Evolutionary conservation across 805 yeast species (phyloP).

Genomic region (Lipomyces orientalis): DNA sequence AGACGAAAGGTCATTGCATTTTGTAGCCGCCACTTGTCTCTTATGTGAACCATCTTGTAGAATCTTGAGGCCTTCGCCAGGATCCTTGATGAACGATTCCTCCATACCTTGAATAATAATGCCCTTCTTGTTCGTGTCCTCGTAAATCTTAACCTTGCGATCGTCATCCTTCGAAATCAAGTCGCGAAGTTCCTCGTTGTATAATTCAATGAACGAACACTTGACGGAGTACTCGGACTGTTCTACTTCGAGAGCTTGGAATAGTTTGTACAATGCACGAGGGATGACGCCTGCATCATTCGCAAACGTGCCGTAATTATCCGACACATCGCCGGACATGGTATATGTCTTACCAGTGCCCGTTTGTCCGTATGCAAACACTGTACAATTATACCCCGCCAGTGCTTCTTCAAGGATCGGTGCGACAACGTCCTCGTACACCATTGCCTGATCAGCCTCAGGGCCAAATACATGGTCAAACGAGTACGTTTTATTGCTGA

Average conservation of each 20-base stretch:
- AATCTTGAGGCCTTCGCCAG: slow-evolving; percentile 57
- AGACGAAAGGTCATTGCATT: slow-evolving; percentile 75
- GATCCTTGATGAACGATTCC: slow-evolving; percentile 56
- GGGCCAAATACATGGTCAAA: slow-evolving; percentile 87
- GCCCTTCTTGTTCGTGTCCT: slow-evolving; percentile 53
- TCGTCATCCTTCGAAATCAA: slow-evolving; percentile 55
- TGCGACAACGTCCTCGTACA: slow-evolving; percentile 71
- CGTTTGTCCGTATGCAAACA: slow-evolving; percentile 79
- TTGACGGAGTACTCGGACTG: slow-evolving; percentile 68
- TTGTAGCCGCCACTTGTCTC: slow-evolving; percentile 78
- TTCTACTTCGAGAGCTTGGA: slow-evolving; percentile 52
- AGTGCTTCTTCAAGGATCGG: slow-evolving; percentile 70
- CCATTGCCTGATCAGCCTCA: slow-evolving; percentile 69
- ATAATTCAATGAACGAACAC: slow-evolving; percentile 81
- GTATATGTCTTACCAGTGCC: slow-evolving; percentile 73
- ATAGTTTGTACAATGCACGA: slow-evolving; percentile 60
- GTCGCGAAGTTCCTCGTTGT: slow-evolving; percentile 85
- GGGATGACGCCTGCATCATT: slow-evolving; percentile 70
- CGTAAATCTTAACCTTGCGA: slow-evolving; percentile 62
- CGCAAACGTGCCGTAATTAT: slow-evolving; percentile 35
- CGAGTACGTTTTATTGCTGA: slow-evolving; percentile 59
- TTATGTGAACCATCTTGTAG: slow-evolving; percentile 63
- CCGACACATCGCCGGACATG: slow-evolving; percentile 43
- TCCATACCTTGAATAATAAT: slow-evolving; percentile 64
- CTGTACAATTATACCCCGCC: slow-evolving; percentile 77